These are phyloP conservation scores for Silene latifolia DNA, from an alignment of 148 eudicot genomes.

Conservation along the genomic window DNA sequence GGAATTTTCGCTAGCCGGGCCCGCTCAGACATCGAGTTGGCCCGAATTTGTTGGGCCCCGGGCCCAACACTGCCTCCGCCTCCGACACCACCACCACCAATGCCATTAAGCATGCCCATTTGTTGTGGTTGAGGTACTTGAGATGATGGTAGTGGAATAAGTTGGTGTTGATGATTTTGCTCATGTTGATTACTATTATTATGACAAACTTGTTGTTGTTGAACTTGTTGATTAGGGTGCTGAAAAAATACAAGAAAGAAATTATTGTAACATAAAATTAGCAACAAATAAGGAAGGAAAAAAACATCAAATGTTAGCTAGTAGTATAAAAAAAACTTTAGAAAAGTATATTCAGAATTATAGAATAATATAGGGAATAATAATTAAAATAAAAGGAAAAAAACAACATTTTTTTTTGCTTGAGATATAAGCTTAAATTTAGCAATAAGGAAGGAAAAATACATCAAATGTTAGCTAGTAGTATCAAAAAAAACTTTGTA, in stretches of 20 bases:
- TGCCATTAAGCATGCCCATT: slow-evolving; percentile 14
- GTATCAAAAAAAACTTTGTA: too few species aligned
- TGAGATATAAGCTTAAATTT: slow-evolving; percentile 16
- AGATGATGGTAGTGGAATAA: slow-evolving; percentile 16
- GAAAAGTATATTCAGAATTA: slow-evolving; percentile 42
- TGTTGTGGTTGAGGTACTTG: slow-evolving; percentile 25
- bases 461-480: too few species aligned
- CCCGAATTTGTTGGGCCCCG: slow-evolving; percentile 34
- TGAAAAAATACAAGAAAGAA: slow-evolving; percentile 22
- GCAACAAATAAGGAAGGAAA: too few species aligned
- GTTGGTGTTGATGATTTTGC: slow-evolving; percentile 28
- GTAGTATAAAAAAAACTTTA: slow-evolving; percentile 1
- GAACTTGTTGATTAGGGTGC: slow-evolving; percentile 28
- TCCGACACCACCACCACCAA: not conserved
- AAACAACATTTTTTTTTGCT: too few species aligned
- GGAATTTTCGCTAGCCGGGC: slow-evolving; percentile 58
- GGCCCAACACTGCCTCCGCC: slow-evolving; percentile 25
- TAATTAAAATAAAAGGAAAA: too few species aligned
- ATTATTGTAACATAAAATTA: slow-evolving; percentile 1
- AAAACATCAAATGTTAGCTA: too few species aligned
- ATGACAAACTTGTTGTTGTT: slow-evolving; percentile 21
- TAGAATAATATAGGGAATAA: too few species aligned
- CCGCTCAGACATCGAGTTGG: slow-evolving; percentile 65
- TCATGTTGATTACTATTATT: slow-evolving; percentile 20
- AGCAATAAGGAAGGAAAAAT: slow-evolving; percentile 1